Evolutionary conservation across 108 stramenopile species (phyloP).

Genomic region (Nitzschia sp.): DNA sequence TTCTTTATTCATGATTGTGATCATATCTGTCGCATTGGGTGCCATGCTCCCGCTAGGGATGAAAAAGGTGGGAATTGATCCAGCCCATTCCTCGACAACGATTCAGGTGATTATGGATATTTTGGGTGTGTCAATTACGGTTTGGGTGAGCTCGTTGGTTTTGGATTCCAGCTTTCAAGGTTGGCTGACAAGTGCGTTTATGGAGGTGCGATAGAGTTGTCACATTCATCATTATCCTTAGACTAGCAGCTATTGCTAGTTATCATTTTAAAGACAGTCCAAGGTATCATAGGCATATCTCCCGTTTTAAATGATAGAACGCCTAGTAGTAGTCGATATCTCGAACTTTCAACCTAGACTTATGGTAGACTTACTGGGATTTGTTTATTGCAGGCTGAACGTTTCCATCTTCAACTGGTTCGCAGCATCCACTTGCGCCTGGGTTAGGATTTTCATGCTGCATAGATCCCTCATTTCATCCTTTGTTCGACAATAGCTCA

Average conservation of each 20-base stretch:
- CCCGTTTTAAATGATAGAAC: too few species aligned
- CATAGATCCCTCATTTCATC: conserved; percentile 90
- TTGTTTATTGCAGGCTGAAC: conserved; percentile 70
- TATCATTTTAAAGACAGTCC: too few species aligned
- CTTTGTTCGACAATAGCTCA: conserved; percentile 79
- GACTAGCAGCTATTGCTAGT: too few species aligned
- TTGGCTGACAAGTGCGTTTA: background rate
- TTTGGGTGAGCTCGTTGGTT: conserved; percentile 26
- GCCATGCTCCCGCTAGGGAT: conserved; percentile 77
- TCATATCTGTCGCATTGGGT: conserved; percentile 75
- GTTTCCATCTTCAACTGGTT: conserved; percentile 81
- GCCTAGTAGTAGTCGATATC: too few species aligned
- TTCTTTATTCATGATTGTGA: conserved; percentile 73
- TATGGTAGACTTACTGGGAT: too few species aligned
- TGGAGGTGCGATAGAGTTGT: background rate
- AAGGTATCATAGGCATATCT: too few species aligned
- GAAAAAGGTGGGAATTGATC: conserved; percentile 79
- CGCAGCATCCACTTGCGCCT: conserved; percentile 88
- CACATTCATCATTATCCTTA: too few species aligned
- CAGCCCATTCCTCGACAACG: conserved; percentile 86
- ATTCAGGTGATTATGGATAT: conserved; percentile 96
- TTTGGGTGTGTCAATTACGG: conserved; percentile 82
- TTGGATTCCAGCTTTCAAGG: conserved; percentile 23
- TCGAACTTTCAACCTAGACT: too few species aligned
- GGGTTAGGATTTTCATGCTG: conserved; percentile 83